Base-by-base conservation (phyloP, 306 rosid species). In the Vicia faba region DNA sequence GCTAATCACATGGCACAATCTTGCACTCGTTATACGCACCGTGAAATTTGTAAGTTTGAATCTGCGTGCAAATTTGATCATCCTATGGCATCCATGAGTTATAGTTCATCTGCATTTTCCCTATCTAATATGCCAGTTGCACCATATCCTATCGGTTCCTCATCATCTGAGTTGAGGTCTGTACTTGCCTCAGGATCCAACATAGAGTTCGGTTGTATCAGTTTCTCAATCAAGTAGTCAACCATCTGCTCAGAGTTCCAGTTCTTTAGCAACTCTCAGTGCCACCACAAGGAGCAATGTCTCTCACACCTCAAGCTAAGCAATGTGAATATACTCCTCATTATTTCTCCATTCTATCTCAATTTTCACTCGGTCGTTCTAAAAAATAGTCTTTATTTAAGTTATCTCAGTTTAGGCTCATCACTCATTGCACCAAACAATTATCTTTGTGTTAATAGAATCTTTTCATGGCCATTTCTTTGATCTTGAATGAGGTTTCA, bases 81-180 rank as follows among this genome's bases (percentile, higher is more conserved):
- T 79, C 91, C 99, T 7, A 71, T 84, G 73, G 97, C 86, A 74
- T 78, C 96, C 63, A 77, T 95, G 62, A 91, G 95, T 80, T 91
- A 91, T 49, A 95, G 97, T 71, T 92, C 96, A 76, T 90, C 97
- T 43, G 90, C 97, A 13, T 95, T 92, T 55, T 95, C 99, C 54
- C 85, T 91, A 35, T 79, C 95, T 25, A 96, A 88, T 78, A 86
- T 95, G 85, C 96, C 96, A 1, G 99, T 88, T 54, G 91, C 97
- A 40, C 99, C 97, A 1, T 90, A 84, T 82, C 97, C 97, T 29
- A 88, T 93, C 70, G 96, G 97, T 82, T 91, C 92, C 46, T 85
- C 96, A 29, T 91, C 99, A 4, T 95, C 97, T 12, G 99, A 93
- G 68, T 81, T 86, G 81, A 83, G 89, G 80, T 90, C 98, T 28